These are phyloP conservation scores for Exophiala calicioides DNA, from an alignment of 2,329 filamentous ascomycete genomes.

Conservation along the genomic window DNA sequence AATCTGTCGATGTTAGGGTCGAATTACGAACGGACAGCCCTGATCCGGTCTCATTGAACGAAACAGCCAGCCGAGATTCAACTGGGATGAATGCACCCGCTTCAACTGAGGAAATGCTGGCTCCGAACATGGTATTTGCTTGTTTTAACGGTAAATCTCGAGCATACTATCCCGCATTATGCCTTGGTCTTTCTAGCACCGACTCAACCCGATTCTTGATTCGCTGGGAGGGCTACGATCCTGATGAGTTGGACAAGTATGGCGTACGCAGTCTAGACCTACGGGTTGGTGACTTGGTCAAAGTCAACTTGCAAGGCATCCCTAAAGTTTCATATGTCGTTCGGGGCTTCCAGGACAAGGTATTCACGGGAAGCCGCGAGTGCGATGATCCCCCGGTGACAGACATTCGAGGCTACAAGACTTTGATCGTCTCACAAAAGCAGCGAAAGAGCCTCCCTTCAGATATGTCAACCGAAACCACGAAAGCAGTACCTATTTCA, in stretches of 20 bases:
- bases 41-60: conserved; percentile 7
- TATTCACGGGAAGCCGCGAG: conserved; percentile 32
- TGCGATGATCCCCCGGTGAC: conserved; percentile 33
- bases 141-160: conserved; percentile 58
- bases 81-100: not conserved
- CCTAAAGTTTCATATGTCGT: conserved; percentile 48
- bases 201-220: conserved; percentile 47
- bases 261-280: conserved; percentile 49
- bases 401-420: conserved; percentile 46
- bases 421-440: conserved; percentile 45
- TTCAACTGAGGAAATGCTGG: conserved; percentile 32
- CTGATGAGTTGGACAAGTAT: conserved; percentile 42
- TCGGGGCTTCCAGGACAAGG: conserved; percentile 42
- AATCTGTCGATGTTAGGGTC: not conserved
- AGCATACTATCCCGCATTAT: conserved; percentile 63
- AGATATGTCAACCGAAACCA: conserved; percentile 33
- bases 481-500: conserved; percentile 46
- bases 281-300: conserved; percentile 47
- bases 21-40: not conserved
- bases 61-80: conserved; percentile 8
- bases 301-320: conserved; percentile 45
- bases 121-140: conserved; percentile 59
- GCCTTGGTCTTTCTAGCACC: conserved; percentile 48
- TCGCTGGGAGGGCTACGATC: conserved; percentile 47
- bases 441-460: conserved; percentile 45